A percentile compares a stretch with the other conserved stretches of the same genome.
phyloP scores from a whole-genome alignment of 164 flowering plant genomes.

The Berberis vulgaris region DNA sequence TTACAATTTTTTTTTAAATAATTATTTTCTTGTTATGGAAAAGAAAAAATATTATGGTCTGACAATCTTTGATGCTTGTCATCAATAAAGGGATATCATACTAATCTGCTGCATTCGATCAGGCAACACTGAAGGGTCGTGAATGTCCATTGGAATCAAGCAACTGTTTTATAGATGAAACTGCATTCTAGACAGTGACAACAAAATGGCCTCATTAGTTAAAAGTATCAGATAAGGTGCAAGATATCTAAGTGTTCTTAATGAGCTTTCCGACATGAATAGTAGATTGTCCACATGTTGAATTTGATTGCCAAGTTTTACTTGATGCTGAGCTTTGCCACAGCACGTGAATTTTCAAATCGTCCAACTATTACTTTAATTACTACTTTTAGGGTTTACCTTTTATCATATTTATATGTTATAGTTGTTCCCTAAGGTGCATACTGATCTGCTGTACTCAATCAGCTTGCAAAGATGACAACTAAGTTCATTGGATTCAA shows the following conservation, averaged over 20 bases:
- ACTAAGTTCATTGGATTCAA: background rate
- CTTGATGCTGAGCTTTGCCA: background rate
- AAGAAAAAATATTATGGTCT: background rate
- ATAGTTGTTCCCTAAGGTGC: no score
- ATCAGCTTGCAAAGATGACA: background rate
- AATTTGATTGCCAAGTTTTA: background rate
- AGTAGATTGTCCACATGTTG: background rate
- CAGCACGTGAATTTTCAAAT: no score
- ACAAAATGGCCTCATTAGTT: background rate
- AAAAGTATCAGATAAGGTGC: slow-evolving; percentile 1
- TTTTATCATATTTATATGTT: no score
- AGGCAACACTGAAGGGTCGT: slow-evolving; percentile 11
- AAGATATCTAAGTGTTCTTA: slow-evolving; percentile 1
- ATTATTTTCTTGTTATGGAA: background rate
- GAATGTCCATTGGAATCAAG: slow-evolving; percentile 4
- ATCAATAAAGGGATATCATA: background rate
- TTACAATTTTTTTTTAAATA: no score
- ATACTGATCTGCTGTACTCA: background rate
- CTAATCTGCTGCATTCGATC: slow-evolving; percentile 8
- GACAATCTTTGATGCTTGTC: background rate
- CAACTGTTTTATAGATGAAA: background rate
- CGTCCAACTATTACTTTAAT: no score
- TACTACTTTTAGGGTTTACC: no score
- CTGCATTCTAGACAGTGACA: background rate
- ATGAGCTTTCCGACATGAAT: background rate